Evolutionary conservation across 352 stramenopile genomes (phyloP).

Genomic region (Hyaloperonospora arabidopsidis): DNA sequence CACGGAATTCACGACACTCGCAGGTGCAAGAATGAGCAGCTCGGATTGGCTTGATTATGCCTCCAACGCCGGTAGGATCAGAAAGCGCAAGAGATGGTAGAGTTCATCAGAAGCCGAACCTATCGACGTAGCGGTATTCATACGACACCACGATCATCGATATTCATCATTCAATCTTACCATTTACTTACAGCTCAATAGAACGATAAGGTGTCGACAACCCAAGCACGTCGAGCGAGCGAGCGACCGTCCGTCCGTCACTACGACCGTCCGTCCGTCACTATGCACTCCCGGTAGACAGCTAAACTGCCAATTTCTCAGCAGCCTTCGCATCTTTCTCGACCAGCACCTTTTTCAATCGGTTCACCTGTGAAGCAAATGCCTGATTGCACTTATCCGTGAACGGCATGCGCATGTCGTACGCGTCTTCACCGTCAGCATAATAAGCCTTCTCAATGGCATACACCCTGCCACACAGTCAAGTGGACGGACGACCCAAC

Average conservation of each 20-base stretch:
- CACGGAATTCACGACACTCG: too few relatives aligned
- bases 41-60: too few relatives aligned
- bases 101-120: too few relatives aligned
- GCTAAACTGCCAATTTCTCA: slow-evolving; percentile 19
- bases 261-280: too few relatives aligned
- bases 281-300: background rate
- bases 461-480: slow-evolving; percentile 72
- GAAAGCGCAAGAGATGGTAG: too few relatives aligned
- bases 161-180: too few relatives aligned
- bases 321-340: slow-evolving; percentile 47
- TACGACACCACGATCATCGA: too few relatives aligned
- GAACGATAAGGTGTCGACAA: background rate
- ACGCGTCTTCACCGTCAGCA: slow-evolving; percentile 98
- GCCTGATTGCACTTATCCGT: slow-evolving; percentile 83
- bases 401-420: slow-evolving; percentile 96
- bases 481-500: too few relatives aligned
- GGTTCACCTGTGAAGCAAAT: slow-evolving; percentile 76
- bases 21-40: too few relatives aligned
- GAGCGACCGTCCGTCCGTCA: background rate
- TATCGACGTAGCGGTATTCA: too few relatives aligned
- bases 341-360: slow-evolving; percentile 69
- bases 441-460: slow-evolving; percentile 99
- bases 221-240: background rate
- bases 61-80: too few relatives aligned
- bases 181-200: too few relatives aligned